Evolutionary conservation across 2,329 filamentous ascomycete species (phyloP), one percentile per base, ranked within the genome.

Genomic region (Botrytis fabae): DNA sequence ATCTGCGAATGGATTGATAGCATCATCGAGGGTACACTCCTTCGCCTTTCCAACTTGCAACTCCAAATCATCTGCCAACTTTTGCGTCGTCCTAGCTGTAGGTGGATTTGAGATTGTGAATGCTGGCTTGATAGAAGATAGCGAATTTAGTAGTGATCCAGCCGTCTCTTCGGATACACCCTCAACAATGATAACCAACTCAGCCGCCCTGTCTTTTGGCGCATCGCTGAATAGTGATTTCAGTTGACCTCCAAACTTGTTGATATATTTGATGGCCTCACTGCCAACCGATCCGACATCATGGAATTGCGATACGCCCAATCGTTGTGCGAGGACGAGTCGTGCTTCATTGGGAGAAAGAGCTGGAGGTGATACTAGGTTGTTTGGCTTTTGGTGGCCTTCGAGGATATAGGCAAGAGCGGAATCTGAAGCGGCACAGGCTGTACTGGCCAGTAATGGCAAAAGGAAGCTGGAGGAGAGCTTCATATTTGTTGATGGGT

Each of bases 171-270:
- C 77, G 28, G 84, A 85, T 81, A 87, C 83, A 78, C 90, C 88
- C 79, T 91, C 86, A 69, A 91, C 82, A 76, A 89, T 81, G 69
- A 91, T 82, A 40, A 92, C 81, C 57, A 92, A 84, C 81, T 93
- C 89, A 75, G 78, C 42, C 73, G 73, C 72, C 71, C 77, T 75
- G 42, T 79, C 74, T 59, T 73, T 64, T 42, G 68, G 60, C 35
- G 40, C 60, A 81, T 74, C 81, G 62, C 81, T 82, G 77, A 93
- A 90, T 48, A 93, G 82, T 32, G 84, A 80, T 71, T 82, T 77
- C 10, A 86, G 81, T 44, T 82, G 79, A 75, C 86, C 88, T 75
- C 89, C 90, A 80, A 89, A 92, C 68, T 83, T 83, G 78, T 89
- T 88, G 78, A 94, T 83, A 76, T 88, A 82, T 66, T 84, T 82